Conservation (phyloP, 208 protist species). For the Phytomonas francai region DNA sequence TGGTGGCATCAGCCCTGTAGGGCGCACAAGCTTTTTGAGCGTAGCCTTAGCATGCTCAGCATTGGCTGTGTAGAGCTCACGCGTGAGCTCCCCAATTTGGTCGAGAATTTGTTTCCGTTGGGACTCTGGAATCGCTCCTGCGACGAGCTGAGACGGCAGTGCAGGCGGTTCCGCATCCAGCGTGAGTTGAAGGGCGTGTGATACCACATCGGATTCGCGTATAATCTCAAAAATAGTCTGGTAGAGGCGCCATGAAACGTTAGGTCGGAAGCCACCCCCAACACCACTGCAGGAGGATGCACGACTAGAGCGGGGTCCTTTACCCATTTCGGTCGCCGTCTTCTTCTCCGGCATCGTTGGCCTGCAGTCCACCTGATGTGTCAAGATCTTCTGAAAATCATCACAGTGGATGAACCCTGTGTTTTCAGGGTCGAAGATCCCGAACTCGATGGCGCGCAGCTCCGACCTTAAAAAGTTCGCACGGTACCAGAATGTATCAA, state of each 20-base stretch:
- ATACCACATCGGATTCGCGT: conserved; percentile 35
- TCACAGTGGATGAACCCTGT: conserved; percentile 32
- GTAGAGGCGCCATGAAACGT: conserved; percentile 42
- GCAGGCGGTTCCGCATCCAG: conserved; percentile 35
- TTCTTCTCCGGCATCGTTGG: not conserved
- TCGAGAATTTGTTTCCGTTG: conserved; percentile 7
- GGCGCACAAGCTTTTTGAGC: conserved; percentile 21
- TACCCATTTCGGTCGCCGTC: not conserved
- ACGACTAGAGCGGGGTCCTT: not conserved
- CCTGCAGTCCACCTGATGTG: not conserved
- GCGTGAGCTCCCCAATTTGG: conserved; percentile 8
- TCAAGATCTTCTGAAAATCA: conserved; percentile 19
- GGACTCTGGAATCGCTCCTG: conserved; percentile 26
- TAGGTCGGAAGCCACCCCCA: not conserved
- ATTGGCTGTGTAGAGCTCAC: not conserved
- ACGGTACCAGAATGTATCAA: conserved; percentile 28
- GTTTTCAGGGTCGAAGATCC: conserved; percentile 42
- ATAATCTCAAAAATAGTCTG: conserved; percentile 64
- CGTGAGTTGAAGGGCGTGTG: conserved; percentile 36
- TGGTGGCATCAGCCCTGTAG: conserved; percentile 30
- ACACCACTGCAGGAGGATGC: conserved; percentile 10
- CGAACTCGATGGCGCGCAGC: conserved; percentile 55
- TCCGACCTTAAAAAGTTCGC: conserved; percentile 54
- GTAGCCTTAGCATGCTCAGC: not conserved
- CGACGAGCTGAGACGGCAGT: conserved; percentile 15